phyloP scores from a whole-genome alignment of 2,329 filamentous ascomycete genomes.

The Colletotrichum simmondsii region DNA sequence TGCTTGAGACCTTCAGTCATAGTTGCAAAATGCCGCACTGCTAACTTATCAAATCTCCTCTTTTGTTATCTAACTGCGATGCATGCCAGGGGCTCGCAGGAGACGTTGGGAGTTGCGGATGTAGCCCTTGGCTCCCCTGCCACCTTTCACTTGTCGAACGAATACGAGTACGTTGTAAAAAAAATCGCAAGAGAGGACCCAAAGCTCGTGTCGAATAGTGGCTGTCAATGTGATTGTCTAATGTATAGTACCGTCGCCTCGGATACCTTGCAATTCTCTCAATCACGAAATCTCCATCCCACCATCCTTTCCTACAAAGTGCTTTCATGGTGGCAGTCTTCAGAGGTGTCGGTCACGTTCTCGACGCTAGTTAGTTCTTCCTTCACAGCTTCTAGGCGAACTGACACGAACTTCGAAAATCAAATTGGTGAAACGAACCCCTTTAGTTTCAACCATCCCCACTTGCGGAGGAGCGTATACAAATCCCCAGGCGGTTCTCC shows the following conservation, averaged over 20 bases:
- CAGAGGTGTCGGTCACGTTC: background rate
- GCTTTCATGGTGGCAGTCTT: background rate
- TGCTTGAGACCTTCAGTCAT: background rate
- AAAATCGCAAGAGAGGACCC: background rate
- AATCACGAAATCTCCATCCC: background rate
- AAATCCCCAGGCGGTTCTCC: background rate
- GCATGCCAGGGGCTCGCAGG: background rate
- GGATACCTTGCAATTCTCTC: background rate
- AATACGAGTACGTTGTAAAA: background rate
- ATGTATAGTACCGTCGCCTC: background rate
- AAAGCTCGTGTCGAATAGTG: background rate
- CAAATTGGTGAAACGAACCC: background rate
- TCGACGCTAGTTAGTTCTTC: background rate
- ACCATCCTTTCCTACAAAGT: background rate
- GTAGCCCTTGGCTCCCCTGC: background rate
- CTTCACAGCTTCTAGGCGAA: background rate
- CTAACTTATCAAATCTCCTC: background rate
- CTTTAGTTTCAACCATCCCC: background rate
- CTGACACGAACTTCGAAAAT: background rate
- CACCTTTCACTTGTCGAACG: background rate
- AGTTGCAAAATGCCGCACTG: background rate
- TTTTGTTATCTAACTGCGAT: background rate
- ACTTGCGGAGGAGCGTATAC: background rate
- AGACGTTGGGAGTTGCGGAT: background rate
- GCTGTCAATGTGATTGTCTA: background rate